These are phyloP conservation scores for Thermoascus crustaceus DNA, from an alignment of 2,329 filamentous ascomycete genomes.

Conservation along the genomic window DNA sequence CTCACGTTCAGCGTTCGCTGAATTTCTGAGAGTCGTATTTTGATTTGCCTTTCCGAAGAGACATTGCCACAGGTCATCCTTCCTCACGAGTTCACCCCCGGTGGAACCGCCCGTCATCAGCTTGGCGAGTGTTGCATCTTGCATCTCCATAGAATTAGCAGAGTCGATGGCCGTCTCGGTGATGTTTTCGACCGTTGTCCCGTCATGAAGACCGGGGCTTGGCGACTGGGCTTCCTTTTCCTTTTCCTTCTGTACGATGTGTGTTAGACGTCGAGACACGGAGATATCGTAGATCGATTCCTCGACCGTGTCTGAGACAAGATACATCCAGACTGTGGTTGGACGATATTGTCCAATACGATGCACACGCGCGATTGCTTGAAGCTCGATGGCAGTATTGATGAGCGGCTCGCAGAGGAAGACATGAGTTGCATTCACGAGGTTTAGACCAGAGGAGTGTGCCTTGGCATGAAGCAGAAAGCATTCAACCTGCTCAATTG, in stretches of 20 bases:
- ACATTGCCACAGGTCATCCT: slow-evolving; percentile 79
- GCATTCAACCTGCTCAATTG: slow-evolving; percentile 53
- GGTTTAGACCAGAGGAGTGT: slow-evolving; percentile 79
- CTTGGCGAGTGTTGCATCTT: slow-evolving; percentile 61
- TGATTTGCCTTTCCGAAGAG: slow-evolving; percentile 58
- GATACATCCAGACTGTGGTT: slow-evolving; percentile 92
- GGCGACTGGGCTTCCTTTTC: slow-evolving; percentile 17
- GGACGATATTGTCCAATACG: slow-evolving; percentile 81
- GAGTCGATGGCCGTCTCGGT: slow-evolving; percentile 63
- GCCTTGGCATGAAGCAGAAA: slow-evolving; percentile 85
- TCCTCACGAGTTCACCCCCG: slow-evolving; percentile 70
- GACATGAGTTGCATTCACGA: slow-evolving; percentile 88
- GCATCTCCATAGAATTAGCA: slow-evolving; percentile 76
- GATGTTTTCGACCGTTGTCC: slow-evolving; percentile 19
- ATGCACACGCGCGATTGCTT: slow-evolving; percentile 91
- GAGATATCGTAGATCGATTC: slow-evolving; percentile 86
- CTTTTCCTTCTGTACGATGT: slow-evolving; percentile 52
- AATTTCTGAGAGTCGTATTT: slow-evolving; percentile 13
- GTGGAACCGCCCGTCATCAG: slow-evolving; percentile 62
- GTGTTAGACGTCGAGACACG: slow-evolving; percentile 66
- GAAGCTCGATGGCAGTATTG: slow-evolving; percentile 87
- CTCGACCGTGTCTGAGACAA: slow-evolving; percentile 85
- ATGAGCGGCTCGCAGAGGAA: slow-evolving; percentile 91
- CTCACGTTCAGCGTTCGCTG: slow-evolving; percentile 31
- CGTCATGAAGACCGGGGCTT: slow-evolving; percentile 28